Evolutionary conservation across 192 early-diverging fungal species (phyloP).

Genomic region (Mortierella claussenii): DNA sequence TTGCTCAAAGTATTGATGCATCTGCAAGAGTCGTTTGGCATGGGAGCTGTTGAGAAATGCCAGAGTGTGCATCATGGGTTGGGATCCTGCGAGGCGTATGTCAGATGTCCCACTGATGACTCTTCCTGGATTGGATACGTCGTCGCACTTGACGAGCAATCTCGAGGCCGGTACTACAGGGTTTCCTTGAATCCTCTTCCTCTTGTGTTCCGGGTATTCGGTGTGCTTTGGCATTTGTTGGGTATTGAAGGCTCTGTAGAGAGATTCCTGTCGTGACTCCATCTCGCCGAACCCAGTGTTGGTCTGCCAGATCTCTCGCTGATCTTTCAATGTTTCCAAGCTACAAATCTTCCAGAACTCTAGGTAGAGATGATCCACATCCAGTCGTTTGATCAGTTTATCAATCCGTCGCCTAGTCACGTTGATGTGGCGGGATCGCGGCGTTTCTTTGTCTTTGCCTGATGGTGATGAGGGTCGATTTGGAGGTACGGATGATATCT

Average conservation of each 20-base stretch:
- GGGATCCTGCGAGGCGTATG: background rate
- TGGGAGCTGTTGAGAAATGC: constrained; percentile 18
- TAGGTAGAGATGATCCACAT: constrained; percentile 27
- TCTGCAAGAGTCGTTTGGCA: constrained; percentile 28
- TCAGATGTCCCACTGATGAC: background rate
- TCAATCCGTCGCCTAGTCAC: constrained; percentile 11
- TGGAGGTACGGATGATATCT: background rate
- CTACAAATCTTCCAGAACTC: constrained; percentile 43
- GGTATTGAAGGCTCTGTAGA: constrained; percentile 35
- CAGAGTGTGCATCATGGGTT: background rate
- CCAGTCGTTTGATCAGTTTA: constrained; percentile 5
- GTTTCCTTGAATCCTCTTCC: background rate
- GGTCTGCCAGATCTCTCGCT: constrained; percentile 28
- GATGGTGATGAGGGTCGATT: background rate
- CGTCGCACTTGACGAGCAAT: background rate
- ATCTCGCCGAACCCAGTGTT: background rate
- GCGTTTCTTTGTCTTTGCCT: background rate
- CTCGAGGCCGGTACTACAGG: background rate
- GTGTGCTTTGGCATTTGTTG: background rate
- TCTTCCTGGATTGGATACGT: background rate
- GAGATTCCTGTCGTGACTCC: background rate
- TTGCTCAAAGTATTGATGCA: constrained; percentile 44
- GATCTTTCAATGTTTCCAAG: constrained; percentile 16
- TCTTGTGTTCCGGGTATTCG: background rate
- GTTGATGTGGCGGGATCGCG: background rate